phyloP scores from a whole-genome alignment of 768 basidiomycete genomes.

The Leccinum subtestaceum region DNA sequence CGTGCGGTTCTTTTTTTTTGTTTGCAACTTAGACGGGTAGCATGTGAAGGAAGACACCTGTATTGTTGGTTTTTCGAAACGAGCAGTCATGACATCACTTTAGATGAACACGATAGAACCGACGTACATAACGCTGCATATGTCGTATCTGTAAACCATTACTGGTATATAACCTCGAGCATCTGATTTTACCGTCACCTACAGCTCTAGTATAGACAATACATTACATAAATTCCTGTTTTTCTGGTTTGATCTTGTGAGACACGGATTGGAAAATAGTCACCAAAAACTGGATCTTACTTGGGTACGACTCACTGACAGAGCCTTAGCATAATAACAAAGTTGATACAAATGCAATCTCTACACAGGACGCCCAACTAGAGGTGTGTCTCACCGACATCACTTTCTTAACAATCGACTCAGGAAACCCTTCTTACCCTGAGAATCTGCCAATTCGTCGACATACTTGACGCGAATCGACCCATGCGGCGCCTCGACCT shows the following conservation, averaged over 20 bases:
- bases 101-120: slow-evolving; percentile 6
- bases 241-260: background rate
- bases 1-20: background rate
- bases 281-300: too few relatives aligned
- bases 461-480: slow-evolving; percentile 20
- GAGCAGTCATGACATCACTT: background rate
- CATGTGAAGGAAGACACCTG: background rate
- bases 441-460: slow-evolving; percentile 8
- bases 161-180: background rate
- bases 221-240: background rate
- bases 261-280: background rate
- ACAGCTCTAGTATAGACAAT: background rate
- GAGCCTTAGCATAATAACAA: background rate
- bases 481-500: slow-evolving; percentile 17
- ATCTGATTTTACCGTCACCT: background rate
- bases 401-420: slow-evolving; percentile 18
- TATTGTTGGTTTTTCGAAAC: background rate
- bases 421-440: slow-evolving; percentile 17
- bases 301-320: too few relatives aligned
- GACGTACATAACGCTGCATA: slow-evolving; percentile 8
- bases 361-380: background rate
- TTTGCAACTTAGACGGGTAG: background rate
- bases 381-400: background rate
- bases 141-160: slow-evolving; percentile 9
- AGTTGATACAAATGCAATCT: background rate